Conservation (phyloP, 1,284 basidiomycete genomes). For the Tilletia indica region DNA sequence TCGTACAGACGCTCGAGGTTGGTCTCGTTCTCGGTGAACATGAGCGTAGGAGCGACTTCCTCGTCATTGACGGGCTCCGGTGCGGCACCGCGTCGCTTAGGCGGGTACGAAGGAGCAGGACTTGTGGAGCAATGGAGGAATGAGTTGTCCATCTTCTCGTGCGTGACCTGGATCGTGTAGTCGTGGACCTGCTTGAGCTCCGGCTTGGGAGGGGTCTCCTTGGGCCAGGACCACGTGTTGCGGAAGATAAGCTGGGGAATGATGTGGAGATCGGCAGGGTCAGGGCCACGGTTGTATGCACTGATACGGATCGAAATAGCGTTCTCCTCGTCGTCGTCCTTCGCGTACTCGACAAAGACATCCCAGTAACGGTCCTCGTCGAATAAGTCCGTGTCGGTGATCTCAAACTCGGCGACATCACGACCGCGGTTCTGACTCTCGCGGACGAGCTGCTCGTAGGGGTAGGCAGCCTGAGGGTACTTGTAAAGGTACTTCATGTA, state of each 20-base stretch:
- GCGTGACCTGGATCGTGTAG: conserved; percentile 62
- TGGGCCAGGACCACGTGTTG: conserved; percentile 95
- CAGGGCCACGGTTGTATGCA: conserved; percentile 91
- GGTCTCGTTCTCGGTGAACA: conserved; percentile 81
- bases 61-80: conserved; percentile 50
- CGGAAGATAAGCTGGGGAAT: conserved; percentile 95
- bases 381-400: conserved; percentile 86
- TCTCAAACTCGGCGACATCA: conserved; percentile 86
- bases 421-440: conserved; percentile 80
- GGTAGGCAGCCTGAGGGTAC: conserved; percentile 86
- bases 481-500: conserved; percentile 99
- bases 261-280: conserved; percentile 89
- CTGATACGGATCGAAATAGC: conserved; percentile 90
- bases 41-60: conserved; percentile 59
- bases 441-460: conserved; percentile 85
- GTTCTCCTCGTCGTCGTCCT: conserved; percentile 87
- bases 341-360: conserved; percentile 79
- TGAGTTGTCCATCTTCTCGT: conserved; percentile 63
- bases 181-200: conserved; percentile 64
- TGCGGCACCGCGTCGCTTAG: conserved; percentile 61
- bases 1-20: conserved; percentile 89
- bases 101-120: conserved; percentile 78
- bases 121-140: conserved; percentile 87
- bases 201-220: conserved; percentile 75
- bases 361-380: conserved; percentile 97